Evolutionary conservation across 257 asterid species (phyloP), one percentile per base, ranked within the genome.

Genomic region (Forsythia viridissima): DNA sequence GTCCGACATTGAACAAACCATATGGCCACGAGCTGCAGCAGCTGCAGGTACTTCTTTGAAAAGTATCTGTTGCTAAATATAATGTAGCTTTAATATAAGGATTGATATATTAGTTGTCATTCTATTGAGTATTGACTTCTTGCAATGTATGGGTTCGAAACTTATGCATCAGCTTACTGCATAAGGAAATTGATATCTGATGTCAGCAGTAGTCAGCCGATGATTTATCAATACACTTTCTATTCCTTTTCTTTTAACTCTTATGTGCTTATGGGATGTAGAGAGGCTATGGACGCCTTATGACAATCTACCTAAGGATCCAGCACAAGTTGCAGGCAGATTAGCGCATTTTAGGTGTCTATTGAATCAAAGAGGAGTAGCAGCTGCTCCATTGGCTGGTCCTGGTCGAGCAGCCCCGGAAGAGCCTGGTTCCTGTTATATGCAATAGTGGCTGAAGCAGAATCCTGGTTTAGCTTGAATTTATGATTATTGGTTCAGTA

Each of bases 1-100:
- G 6, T 94, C 98, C n/a, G 87, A 93, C 71, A 90, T 94, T 51
- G 93, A 90, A 87, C 96, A 90, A 82, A 92, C 96, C 0, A 88
- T 94, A 85, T 94, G 98, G 98, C 98, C 98, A 0, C 89, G 98
- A 2, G 98, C 98, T 59, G 98, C 99, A 0, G 99, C 99, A 24
- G 99, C 99, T 16, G 99, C 99, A 81, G 98, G 98, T 94, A 86
- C 71, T 37, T 40, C n/a, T 48, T 63, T 11, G 71, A 46, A 67
- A 75, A 2, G 4, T 36, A 34, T 75, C 71, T 38, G 10, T 75
- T 75, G 4, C n/a, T 42, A 16, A 4, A 59, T 59, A 52, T 52
- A 16, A 2, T 9, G 20, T 1, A 52, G 24, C 20, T 52, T 52
- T 52, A 52, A 46, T 46, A 46, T 12, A 46, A 46, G 18, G 52